Evolutionary conservation across 345 rosid species (phyloP).

Genomic region (Aegle marmelos): DNA sequence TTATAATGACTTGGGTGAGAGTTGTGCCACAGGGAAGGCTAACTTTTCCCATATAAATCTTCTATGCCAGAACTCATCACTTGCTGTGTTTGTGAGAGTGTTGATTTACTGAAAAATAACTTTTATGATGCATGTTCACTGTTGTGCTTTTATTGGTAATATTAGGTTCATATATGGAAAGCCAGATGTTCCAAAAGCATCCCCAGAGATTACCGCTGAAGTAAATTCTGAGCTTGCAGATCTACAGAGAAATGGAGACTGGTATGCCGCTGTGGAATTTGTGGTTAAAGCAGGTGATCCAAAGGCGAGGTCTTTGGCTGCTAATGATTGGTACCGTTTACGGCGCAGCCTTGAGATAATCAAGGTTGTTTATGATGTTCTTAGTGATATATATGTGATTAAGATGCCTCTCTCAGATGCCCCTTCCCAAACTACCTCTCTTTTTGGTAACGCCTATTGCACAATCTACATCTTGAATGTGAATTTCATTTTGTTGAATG

Average conservation of each 20-base stretch:
- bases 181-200: slow-evolving; percentile 87
- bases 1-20: neutral
- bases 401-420: neutral
- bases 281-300: slow-evolving; percentile 78
- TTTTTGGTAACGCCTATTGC: neutral
- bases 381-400: neutral
- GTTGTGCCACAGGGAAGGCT: neutral
- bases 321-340: slow-evolving; percentile 89
- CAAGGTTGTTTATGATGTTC: slow-evolving; percentile 48
- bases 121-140: neutral
- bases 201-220: slow-evolving; percentile 62
- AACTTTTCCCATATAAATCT: too few relatives aligned
- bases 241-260: slow-evolving; percentile 51
- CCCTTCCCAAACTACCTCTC: neutral
- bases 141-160: slow-evolving; percentile 7
- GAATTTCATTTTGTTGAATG: neutral
- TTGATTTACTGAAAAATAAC: neutral
- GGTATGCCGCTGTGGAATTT: slow-evolving; percentile 85
- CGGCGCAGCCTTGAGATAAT: slow-evolving; percentile 94
- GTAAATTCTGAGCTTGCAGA: slow-evolving; percentile 55
- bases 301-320: slow-evolving; percentile 53
- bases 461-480: neutral
- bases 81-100: neutral
- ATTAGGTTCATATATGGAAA: slow-evolving; percentile 84
- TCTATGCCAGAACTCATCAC: neutral